Evolutionary conservation across 2,329 filamentous ascomycete species (phyloP), one percentile per base, ranked within the genome.

Genomic region (Hymenoscyphus fructigenus): DNA sequence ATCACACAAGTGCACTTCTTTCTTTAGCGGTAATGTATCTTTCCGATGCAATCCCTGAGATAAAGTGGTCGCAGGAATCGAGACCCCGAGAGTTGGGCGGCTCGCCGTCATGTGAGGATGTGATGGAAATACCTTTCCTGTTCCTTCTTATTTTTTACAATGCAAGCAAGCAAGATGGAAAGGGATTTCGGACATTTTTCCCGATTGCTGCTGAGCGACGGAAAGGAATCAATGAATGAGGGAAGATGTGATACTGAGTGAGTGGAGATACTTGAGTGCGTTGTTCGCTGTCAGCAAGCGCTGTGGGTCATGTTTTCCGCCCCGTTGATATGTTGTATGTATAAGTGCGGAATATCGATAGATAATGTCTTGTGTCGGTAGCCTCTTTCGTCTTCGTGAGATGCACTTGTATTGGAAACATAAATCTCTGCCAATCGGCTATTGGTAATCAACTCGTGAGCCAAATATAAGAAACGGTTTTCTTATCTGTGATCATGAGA

Each of bases 41-140:
- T 38, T 38, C 36, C 36, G 36, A 38, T 38, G 36, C 12, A 38
- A 38, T 38, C 36, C 36, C 36, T 38, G 36, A 17, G 36, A 38
- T 38, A 38, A 50, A 23, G 44, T 23, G 44, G 44, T 50, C 20
- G 44, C 44, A 50, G 44, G 44, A 23, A 20, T 50, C 10, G 44
- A 50, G 44, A n/a, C n/a, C 44, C 44, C 20, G 20, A 50, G 44
- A 50, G n/a, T 50, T 50, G 44, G 44, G 44, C 44, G 44, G 44
- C 44, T 50, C 44, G n/a, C 44, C 10, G n/a, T 50, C 44, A 50
- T 50, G n/a, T 50, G 44, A 50, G 44, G 44, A 50, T 15, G 34
- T 38, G 36, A 38, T 38, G 12, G 12, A 17, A 38, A 5, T 15
- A 15, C 36, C 36, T 17, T 38, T 38, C 4, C 5, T 38, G 14